Base-by-base conservation (phyloP, 768 basidiomycete species). In the Strobilomyces echinocephalus region DNA sequence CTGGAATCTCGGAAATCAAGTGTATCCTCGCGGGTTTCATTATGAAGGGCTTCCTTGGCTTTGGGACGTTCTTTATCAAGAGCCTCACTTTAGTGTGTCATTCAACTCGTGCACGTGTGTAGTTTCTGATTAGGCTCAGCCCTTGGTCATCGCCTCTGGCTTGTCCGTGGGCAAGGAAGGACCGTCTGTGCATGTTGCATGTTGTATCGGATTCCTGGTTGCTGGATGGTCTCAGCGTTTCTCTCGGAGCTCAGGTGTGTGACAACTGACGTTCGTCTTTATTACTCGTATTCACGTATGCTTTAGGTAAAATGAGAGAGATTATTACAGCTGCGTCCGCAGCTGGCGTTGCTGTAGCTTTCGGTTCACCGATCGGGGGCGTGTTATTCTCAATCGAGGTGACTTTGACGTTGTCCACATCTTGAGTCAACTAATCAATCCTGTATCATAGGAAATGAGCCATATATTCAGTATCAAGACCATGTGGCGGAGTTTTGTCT, bases 401-500 rank as follows among this genome's bases (percentile, higher is more conserved):
- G 58, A 42, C 40, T 64, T 61, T 24, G n/a, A 43, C 21, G 36
- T 50, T 35, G 20, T 45, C 18, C 7, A 5, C 28, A 36, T 45
- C n/a, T 18, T 16, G 3, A 33, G 14, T 40, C 5, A 10, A 55
- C 33, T 49, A 31, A 61, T 50, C 42, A 26, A 36, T 33, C 21
- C 8, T 35, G 28, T n/a, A 9, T 26, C 12, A 20, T 63, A 95
- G 91, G 97, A 99, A 83, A 99, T 99, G 97, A 95, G 91, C 70
- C 89, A 93, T 68, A 87, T 83, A 36, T 98, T 97, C 69, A 95
- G 89, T 53, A 95, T 95, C 72, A 88, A 92, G 70, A 98, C 95
- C 5, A 97, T 98, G 93, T 98, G 95, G 95, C 79, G 87, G 63
- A 95, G 91, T 65, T 97, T 98, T 70, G 87, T 98, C 66, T 98